phyloP scores from a whole-genome alignment of 306 rosid genomes.

The Inga laurina region DNA sequence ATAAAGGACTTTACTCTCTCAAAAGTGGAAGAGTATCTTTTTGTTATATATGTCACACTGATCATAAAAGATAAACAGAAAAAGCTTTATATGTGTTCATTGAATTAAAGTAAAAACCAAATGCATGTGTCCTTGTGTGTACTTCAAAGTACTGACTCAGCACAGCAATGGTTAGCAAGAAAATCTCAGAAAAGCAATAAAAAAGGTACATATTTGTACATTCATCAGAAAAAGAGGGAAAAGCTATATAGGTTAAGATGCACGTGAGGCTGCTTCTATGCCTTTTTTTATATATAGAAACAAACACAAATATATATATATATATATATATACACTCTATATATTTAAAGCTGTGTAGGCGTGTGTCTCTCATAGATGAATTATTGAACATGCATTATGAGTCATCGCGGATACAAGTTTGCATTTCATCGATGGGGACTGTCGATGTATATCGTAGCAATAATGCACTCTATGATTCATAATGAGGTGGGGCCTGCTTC shows the following conservation, averaged over 20 bases:
- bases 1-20: not conserved
- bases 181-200: not conserved
- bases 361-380: constrained; percentile 10
- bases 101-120: not conserved
- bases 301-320: not conserved
- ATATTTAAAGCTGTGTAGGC: not conserved
- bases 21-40: not conserved
- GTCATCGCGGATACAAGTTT: not conserved
- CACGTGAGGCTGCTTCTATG: constrained; percentile 6
- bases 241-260: not conserved
- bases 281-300: not conserved
- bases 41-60: not conserved
- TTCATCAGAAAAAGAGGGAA: not conserved
- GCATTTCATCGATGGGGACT: constrained; percentile 8
- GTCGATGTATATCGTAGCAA: not conserved
- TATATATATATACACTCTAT: not conserved
- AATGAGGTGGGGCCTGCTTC: constrained; percentile 5
- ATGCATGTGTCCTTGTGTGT: not conserved
- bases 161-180: not conserved
- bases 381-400: constrained; percentile 23
- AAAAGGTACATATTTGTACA: not conserved
- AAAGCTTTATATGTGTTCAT: not conserved
- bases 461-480: constrained; percentile 20
- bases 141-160: not conserved
- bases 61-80: not conserved